Conservation (phyloP, 495 filamentous ascomycete species). For the Extremus antarcticus region DNA sequence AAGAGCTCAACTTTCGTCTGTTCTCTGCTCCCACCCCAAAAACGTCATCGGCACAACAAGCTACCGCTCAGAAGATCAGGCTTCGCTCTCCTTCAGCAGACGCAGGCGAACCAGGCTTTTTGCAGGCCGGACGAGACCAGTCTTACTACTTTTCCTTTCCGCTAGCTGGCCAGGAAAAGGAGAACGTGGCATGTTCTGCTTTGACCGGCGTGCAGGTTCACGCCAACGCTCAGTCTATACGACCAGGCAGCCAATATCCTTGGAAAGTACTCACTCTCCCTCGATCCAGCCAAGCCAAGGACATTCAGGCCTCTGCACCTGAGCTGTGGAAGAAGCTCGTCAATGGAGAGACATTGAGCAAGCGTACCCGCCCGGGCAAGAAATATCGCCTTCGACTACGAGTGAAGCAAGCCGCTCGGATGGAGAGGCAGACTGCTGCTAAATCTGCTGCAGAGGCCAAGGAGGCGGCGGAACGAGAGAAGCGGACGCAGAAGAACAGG, state of each 20-base stretch:
- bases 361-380: neutral
- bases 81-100: neutral
- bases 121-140: neutral
- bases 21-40: neutral
- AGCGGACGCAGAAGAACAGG: neutral
- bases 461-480: neutral
- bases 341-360: neutral
- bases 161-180: neutral
- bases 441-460: neutral
- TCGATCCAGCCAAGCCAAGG: neutral
- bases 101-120: neutral
- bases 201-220: neutral
- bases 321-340: neutral
- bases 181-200: neutral
- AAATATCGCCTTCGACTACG: neutral
- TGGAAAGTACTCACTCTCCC: neutral
- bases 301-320: neutral
- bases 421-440: neutral
- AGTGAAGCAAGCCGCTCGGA: neutral
- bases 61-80: neutral
- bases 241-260: neutral
- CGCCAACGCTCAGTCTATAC: neutral
- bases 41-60: neutral
- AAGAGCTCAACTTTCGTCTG: neutral
- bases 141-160: neutral